A percentile compares a stretch with the other conserved stretches of the same genome.
These are phyloP conservation scores for Sporothrix phasma DNA, from an alignment of 2,329 filamentous ascomycete genomes.

Conservation along the genomic window DNA sequence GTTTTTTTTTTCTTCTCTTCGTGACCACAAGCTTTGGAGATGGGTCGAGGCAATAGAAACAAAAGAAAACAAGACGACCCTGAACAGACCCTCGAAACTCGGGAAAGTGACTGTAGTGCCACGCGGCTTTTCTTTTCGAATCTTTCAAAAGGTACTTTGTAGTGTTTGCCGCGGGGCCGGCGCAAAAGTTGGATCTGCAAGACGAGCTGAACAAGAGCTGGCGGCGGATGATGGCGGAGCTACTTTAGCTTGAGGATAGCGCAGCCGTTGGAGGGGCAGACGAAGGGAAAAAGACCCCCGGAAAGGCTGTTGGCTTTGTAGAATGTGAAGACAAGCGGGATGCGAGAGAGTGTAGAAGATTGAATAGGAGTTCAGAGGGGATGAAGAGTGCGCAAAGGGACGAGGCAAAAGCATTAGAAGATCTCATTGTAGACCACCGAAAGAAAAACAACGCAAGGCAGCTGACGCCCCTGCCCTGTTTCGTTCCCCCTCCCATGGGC, in stretches of 20 bases:
- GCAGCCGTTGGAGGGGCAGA: constrained; percentile 1
- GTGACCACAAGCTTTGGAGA: neutral
- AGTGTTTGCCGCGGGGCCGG: neutral
- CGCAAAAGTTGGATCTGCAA: neutral
- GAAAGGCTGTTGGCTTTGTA: neutral
- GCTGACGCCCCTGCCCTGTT: neutral
- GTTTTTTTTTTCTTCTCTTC: neutral
- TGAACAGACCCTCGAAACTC: neutral
- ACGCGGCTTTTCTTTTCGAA: constrained; percentile 5
- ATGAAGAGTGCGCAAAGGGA: neutral
- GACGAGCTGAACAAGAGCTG: neutral
- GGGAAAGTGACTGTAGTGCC: neutral
- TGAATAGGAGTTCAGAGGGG: neutral
- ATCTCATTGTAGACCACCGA: neutral
- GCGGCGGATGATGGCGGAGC: neutral
- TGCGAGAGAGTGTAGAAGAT: neutral
- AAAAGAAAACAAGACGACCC: neutral
- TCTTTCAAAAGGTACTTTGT: no score
- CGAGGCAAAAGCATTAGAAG: neutral
- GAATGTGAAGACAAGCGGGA: no score
- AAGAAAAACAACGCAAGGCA: neutral
- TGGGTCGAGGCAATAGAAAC: neutral
- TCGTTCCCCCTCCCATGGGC: neutral
- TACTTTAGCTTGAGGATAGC: constrained; percentile 2
- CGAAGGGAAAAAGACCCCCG: neutral